Conservation (phyloP, 345 rosid genomes). For the Punica granatum region DNA sequence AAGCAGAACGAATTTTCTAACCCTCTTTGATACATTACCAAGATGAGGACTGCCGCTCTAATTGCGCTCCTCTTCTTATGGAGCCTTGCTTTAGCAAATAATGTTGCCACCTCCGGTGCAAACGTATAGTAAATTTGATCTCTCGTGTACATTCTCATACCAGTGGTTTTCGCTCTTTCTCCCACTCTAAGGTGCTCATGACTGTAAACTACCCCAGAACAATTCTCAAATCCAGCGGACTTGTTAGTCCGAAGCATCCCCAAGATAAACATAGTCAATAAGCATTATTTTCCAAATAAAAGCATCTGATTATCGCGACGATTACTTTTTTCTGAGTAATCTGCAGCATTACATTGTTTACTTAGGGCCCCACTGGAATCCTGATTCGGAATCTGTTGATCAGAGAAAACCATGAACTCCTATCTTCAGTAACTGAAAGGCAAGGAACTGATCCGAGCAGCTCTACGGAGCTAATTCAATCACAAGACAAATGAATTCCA, state of each 20-base stretch:
- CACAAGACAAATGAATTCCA: no score
- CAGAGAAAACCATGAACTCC: conserved; percentile 29
- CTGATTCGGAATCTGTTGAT: conserved; percentile 32
- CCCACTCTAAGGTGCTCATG: no score
- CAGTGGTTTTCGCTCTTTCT: no score
- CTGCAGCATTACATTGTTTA: conserved; percentile 45
- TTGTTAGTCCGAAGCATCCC: no score
- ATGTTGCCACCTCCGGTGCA: conserved; percentile 21
- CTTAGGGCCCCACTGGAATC: conserved; percentile 41
- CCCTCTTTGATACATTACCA: background rate
- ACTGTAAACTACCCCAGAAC: no score
- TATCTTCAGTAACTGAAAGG: conserved; percentile 37
- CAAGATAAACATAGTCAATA: no score
- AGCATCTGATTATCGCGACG: background rate
- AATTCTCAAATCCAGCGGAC: no score
- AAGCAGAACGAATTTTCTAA: background rate
- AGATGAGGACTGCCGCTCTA: conserved; percentile 10
- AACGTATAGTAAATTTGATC: conserved; percentile 8
- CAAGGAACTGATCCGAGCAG: conserved; percentile 6
- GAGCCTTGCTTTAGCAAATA: conserved; percentile 14
- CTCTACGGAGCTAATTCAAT: no score
- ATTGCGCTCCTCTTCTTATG: conserved; percentile 17
- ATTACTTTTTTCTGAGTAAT: background rate
- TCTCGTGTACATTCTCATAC: background rate
- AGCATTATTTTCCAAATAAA: background rate